Evolutionary conservation across 768 basidiomycete genomes (phyloP), one percentile per base, ranked within the genome.

Genomic region (Mrakia hoshinonis): DNA sequence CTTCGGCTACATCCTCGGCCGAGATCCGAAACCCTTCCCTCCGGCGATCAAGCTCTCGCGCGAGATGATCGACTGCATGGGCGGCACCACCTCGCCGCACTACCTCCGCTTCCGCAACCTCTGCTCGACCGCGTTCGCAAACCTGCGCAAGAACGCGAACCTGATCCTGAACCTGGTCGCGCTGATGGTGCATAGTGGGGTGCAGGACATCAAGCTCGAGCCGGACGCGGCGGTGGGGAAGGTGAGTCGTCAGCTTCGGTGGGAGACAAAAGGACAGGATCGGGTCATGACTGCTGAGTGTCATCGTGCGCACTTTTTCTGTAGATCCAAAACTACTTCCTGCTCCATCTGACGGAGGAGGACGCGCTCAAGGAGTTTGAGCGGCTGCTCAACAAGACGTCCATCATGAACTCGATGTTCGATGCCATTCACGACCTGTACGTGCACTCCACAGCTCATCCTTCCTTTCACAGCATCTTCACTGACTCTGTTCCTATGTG

Each of bases 11-110:
- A 98, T 98, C 76, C 85, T 98, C 18, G 96, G 96, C 3, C 88
- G 93, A 2, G 96, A 98, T 78, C 96, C 96, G 0, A 98, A 99
- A 77, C 92, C 93, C 0, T 95, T 94, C 78, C 94, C 96, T 2
- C 96, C 96, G 7, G 91, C 93, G 15, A 94, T 98, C 75, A 99
- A 99, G 79, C 90, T 99, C 49, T 97, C 94, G 81, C 94, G 95
- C 77, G 96, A 98, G 78, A 99, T 98, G 96, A 92, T 98, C 0
- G 96, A 99, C 78, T 95, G 91, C 13, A 95, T 99, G 93, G 96
- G 96, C n/a, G 95, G 96, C 13, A 87, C 91, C 1, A 86, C 90
- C 76, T 95, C 93, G 7, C 85, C 89, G n/a, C 95, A 98, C 78
- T 97, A 97, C 79, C 85, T 87, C 31, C 88, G 94, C 38, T 99